A percentile compares a stretch with the other conserved stretches of the same genome.
These are phyloP conservation scores for Hypoxylon sp. DNA, from an alignment of 2,329 filamentous ascomycete species.

Conservation along the genomic window DNA sequence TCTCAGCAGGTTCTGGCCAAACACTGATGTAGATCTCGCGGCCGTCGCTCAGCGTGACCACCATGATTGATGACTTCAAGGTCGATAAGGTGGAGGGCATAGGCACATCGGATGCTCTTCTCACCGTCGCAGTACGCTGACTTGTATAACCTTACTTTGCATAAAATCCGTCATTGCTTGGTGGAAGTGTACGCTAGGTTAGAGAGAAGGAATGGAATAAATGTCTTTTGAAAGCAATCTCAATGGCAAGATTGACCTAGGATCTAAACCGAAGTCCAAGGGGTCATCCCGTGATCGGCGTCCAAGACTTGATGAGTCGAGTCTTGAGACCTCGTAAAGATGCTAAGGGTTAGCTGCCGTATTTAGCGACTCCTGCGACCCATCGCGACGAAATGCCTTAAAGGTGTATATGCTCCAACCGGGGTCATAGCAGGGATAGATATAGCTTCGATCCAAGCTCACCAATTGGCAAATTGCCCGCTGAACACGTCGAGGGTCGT, in stretches of 20 bases:
- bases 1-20: constrained; percentile 58
- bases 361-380: not conserved
- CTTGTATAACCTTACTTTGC: not conserved
- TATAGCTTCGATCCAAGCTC: too few relatives aligned
- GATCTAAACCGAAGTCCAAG: not conserved
- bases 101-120: not conserved
- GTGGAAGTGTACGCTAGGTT: not conserved
- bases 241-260: too few relatives aligned
- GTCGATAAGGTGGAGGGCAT: not conserved
- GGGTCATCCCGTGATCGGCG: not conserved
- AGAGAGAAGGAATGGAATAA: not conserved
- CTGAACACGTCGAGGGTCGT: not conserved
- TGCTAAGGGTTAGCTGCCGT: not conserved
- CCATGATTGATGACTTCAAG: not conserved
- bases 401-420: not conserved
- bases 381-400: not conserved
- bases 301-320: not conserved
- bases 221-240: not conserved
- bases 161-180: not conserved
- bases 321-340: too few relatives aligned
- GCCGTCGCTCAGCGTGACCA: constrained; percentile 31
- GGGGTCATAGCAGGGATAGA: not conserved
- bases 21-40: constrained; percentile 46
- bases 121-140: not conserved
- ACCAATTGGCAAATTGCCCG: not conserved